Evolutionary conservation across 805 yeast genomes (phyloP).

Genomic region (Teunomyces kruisii): DNA sequence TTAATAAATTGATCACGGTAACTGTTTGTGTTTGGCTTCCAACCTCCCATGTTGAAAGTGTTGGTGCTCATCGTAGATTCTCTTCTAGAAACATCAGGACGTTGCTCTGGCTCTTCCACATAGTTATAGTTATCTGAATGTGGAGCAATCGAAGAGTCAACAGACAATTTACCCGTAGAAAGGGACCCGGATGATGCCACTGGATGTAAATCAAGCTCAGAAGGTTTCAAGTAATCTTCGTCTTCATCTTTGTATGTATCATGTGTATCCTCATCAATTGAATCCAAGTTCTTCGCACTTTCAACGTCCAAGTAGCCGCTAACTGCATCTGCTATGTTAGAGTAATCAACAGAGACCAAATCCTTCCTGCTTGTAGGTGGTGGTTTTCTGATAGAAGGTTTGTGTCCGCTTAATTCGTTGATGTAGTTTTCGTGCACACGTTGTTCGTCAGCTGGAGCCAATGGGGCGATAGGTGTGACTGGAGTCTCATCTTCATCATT

Average conservation of each 20-base stretch:
- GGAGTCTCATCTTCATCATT: slow-evolving; percentile 10
- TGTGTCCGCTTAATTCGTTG: slow-evolving; percentile 24
- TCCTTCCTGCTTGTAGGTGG: slow-evolving; percentile 22
- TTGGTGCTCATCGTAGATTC: slow-evolving; percentile 30
- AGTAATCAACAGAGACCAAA: slow-evolving; percentile 27
- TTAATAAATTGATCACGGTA: slow-evolving; percentile 50
- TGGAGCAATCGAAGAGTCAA: slow-evolving; percentile 7
- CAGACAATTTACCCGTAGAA: slow-evolving; percentile 18
- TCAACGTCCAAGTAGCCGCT: slow-evolving; percentile 27
- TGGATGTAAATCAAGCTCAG: slow-evolving; percentile 10
- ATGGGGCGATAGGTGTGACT: slow-evolving; percentile 26
- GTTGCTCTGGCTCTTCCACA: not conserved
- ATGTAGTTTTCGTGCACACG: slow-evolving; percentile 24
- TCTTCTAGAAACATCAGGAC: slow-evolving; percentile 19
- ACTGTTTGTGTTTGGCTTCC: slow-evolving; percentile 59
- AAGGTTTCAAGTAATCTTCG: not conserved
- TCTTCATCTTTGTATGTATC: not conserved
- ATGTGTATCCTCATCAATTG: slow-evolving; percentile 5
- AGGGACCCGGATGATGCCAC: slow-evolving; percentile 14
- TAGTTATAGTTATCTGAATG: not conserved
- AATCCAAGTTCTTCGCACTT: slow-evolving; percentile 5
- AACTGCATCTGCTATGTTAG: slow-evolving; percentile 32
- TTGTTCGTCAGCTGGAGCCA: slow-evolving; percentile 19
- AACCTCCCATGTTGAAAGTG: slow-evolving; percentile 49
- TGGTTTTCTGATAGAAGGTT: slow-evolving; percentile 37